These are phyloP conservation scores for Coniochaeta sp. DNA, from an alignment of 2,329 filamentous ascomycete genomes.

Conservation along the genomic window DNA sequence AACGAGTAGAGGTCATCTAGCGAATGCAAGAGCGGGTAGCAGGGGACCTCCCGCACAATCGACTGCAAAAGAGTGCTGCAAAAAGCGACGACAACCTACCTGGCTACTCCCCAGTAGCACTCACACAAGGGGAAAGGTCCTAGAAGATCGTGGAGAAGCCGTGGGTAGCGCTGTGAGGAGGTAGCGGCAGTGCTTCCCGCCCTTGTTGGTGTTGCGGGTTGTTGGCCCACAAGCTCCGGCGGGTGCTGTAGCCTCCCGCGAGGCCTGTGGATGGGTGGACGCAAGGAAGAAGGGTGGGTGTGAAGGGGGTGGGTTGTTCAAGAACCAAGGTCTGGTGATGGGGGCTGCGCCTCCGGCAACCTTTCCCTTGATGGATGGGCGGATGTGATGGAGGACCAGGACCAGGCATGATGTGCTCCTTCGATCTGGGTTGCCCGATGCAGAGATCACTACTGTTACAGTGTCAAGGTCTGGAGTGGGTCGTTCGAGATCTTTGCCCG, in stretches of 20 bases:
- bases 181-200: neutral
- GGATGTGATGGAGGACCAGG: neutral
- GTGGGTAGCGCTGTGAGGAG: neutral
- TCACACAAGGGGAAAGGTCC: neutral
- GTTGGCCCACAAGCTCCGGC: neutral
- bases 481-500: too few relatives aligned
- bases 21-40: slow-evolving; percentile 1
- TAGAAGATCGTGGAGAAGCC: neutral
- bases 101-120: neutral
- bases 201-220: neutral
- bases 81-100: neutral
- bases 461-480: neutral
- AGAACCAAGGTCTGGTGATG: neutral
- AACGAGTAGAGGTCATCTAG: neutral
- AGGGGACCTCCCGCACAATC: neutral
- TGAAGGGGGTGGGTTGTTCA: neutral
- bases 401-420: neutral
- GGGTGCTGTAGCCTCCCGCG: neutral
- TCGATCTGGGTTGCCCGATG: neutral
- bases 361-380: slow-evolving; percentile 1
- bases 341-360: neutral
- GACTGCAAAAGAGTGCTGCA: slow-evolving; percentile 1
- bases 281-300: neutral
- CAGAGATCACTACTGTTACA: neutral
- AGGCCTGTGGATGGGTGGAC: neutral